phyloP scores from a whole-genome alignment of 2,329 filamentous ascomycete genomes.

The Aureobasidium sp. region DNA sequence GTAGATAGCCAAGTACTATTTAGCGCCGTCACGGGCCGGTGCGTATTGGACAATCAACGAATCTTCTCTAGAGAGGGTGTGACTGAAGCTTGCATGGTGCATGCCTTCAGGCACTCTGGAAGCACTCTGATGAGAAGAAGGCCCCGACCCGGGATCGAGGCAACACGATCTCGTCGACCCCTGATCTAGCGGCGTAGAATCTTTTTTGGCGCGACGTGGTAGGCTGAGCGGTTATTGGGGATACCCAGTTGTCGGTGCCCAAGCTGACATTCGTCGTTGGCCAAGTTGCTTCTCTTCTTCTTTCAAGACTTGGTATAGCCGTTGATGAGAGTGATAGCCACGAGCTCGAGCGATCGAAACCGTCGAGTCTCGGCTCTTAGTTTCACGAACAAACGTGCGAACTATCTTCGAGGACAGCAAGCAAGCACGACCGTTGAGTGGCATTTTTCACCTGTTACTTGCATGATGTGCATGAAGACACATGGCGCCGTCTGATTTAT shows the following conservation, averaged over 20 bases:
- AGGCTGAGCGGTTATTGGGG: neutral
- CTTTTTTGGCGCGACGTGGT: neutral
- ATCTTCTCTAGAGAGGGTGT: neutral
- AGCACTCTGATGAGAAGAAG: neutral
- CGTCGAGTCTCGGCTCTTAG: neutral
- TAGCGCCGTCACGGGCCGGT: slow-evolving; percentile 8
- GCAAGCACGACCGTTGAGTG: slow-evolving; percentile 5
- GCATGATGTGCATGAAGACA: slow-evolving; percentile 12
- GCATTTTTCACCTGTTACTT: slow-evolving; percentile 3
- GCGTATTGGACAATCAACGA: neutral
- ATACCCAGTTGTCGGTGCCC: neutral
- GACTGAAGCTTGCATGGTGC: slow-evolving; percentile 9
- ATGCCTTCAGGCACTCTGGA: neutral
- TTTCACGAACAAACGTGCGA: slow-evolving; percentile 7
- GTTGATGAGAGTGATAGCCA: neutral
- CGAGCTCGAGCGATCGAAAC: slow-evolving; percentile 2
- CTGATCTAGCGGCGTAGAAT: slow-evolving; percentile 9
- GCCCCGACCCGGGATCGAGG: neutral
- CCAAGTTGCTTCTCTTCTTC: neutral
- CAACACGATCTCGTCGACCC: neutral
- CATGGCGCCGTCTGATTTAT: slow-evolving; percentile 4
- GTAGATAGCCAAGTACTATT: neutral
- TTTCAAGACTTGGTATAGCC: neutral
- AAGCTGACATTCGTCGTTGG: neutral
- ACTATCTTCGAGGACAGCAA: neutral